These are phyloP conservation scores for Entamoeba invadens DNA, from an alignment of 208 protist genomes.

Conservation along the genomic window DNA sequence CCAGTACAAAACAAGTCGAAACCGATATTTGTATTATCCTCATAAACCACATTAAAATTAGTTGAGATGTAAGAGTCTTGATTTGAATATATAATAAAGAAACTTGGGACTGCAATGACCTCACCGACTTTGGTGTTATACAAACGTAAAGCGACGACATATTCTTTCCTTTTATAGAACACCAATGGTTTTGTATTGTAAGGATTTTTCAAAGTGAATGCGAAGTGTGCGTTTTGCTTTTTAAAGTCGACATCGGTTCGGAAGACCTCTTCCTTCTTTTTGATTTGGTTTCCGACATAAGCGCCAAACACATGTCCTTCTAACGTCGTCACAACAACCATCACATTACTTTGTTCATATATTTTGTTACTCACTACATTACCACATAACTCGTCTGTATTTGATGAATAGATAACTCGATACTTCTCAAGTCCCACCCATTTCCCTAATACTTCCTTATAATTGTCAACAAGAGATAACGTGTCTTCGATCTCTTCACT, in stretches of 20 bases:
- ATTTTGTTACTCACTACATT: background rate
- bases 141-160: background rate
- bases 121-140: background rate
- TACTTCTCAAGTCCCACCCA: background rate
- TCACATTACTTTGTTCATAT: background rate
- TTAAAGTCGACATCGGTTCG: background rate
- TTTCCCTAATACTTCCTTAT: background rate
- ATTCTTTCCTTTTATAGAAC: background rate
- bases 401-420: background rate
- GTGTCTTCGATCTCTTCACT: background rate
- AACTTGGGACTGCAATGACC: background rate
- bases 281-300: background rate
- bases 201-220: background rate
- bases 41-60: background rate
- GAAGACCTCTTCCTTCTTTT: background rate
- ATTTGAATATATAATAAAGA: background rate
- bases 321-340: background rate
- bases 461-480: background rate
- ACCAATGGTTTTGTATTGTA: background rate
- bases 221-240: background rate
- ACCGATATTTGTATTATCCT: background rate
- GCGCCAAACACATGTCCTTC: background rate
- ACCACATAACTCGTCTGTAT: background rate
- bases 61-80: background rate
- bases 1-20: background rate